Percentiles rank a stretch among this genome's conserved stretches.
phyloP scores from a whole-genome alignment of 2,329 filamentous ascomycete species.

The Pyrenophora teres region DNA sequence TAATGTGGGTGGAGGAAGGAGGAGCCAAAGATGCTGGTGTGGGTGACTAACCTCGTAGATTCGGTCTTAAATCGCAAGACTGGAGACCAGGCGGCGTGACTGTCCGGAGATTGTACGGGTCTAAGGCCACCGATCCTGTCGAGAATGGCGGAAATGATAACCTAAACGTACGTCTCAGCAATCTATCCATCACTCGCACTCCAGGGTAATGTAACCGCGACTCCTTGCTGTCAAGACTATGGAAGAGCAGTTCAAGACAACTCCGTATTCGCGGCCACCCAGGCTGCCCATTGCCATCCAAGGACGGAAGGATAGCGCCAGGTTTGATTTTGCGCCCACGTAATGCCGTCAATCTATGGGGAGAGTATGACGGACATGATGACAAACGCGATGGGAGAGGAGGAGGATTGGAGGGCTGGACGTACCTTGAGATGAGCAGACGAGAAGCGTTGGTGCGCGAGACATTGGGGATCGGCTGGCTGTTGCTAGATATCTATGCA shows the following conservation, averaged over 20 bases:
- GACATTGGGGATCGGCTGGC: too few relatives aligned
- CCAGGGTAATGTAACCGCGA: background rate
- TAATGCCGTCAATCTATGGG: background rate
- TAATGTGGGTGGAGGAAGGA: too few relatives aligned
- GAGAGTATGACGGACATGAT: background rate
- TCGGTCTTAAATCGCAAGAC: too few relatives aligned
- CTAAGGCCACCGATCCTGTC: too few relatives aligned
- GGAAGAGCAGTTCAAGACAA: background rate
- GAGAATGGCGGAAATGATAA: background rate
- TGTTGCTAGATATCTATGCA: too few relatives aligned
- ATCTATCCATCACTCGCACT: background rate
- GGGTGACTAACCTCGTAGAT: too few relatives aligned
- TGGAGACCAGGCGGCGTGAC: too few relatives aligned
- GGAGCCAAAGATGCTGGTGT: too few relatives aligned
- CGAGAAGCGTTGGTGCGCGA: background rate
- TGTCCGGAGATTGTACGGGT: too few relatives aligned
- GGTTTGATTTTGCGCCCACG: constrained; percentile 4
- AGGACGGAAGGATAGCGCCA: background rate
- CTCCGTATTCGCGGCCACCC: background rate
- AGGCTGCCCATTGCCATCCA: background rate
- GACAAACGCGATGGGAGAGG: background rate
- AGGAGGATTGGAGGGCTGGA: background rate
- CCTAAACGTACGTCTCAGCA: background rate
- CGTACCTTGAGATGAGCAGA: background rate
- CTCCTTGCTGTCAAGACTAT: background rate